Evolutionary conservation across 2,329 filamentous ascomycete genomes (phyloP), one percentile per base, ranked within the genome.

Genomic region (Ascosphaera aggregata): DNA sequence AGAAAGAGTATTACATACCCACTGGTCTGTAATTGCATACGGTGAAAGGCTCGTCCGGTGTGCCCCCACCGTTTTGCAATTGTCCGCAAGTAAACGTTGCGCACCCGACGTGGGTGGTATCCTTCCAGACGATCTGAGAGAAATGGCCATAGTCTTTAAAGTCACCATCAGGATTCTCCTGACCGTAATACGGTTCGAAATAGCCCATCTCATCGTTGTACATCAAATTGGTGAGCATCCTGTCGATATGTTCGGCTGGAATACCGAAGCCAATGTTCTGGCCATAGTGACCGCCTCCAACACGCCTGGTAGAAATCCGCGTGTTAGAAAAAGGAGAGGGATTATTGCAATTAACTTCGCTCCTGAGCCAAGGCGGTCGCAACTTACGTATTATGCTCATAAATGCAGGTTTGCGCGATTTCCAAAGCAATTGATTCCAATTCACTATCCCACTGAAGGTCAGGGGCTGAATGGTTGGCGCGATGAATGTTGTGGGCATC

Each of bases 401-500:
- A 86, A 34, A 67, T 62, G 57, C 84, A 92, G 24, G 54, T 65
- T 20, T 66, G 51, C 43, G 81, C 82, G 39, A 75, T 70, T 41
- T 60, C 59, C 37, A 61, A 46, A 34, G 84, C 84, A 43, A 68
- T 80, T 40, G 54, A 52, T 40, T 73, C 77, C 40, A 82, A 69
- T 34, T 60, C 60, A 7, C 61, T 51, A 48, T 75, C 67, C 78
- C 80, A 95, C 38, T 51, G 53, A 36, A 94, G 52, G 17, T 30
- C 43, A 2, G 58, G 51, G 27, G 72, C 73, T 15, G 76, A 76
- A 67, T 94, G 82, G 63, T 89, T 91, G 51, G 65, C 55, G 45
- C 89, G 85, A 61, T 89, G 80, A 39, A 76, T 51, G 62, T 94
- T 94, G 74, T 95, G 89, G 54, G 80, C 71, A 49, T 74, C 64